Evolutionary conservation across 2,329 filamentous ascomycete genomes (phyloP).

Genomic region (Neofusicoccum sp.): DNA sequence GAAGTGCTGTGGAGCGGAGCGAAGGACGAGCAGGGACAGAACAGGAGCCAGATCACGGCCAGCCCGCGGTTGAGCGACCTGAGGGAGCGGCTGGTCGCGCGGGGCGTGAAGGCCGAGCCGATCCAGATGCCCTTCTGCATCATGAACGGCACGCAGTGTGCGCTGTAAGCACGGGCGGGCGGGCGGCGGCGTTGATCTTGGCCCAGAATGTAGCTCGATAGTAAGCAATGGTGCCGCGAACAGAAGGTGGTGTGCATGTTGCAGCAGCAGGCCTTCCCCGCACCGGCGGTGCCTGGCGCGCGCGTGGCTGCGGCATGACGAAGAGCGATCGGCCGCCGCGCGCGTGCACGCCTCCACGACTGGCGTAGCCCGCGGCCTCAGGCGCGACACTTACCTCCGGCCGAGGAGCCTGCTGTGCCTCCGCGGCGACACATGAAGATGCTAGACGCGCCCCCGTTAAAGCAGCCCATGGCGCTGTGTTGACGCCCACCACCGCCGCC

Average conservation of each 20-base stretch:
- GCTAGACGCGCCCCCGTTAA: neutral
- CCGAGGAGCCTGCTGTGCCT: neutral
- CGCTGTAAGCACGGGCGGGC: conserved; percentile 27
- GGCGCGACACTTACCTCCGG: conserved; percentile 4
- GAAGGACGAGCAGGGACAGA: conserved; percentile 65
- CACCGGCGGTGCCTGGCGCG: neutral
- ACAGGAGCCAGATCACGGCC: conserved; percentile 67
- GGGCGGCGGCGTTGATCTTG: neutral
- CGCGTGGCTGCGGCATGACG: neutral
- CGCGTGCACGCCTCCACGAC: neutral
- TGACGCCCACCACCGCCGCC: neutral
- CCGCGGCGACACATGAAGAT: neutral
- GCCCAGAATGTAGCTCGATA: no score
- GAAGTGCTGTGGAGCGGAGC: conserved; percentile 81
- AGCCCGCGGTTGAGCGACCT: conserved; percentile 72
- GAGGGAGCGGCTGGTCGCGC: conserved; percentile 72
- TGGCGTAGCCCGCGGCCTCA: neutral
- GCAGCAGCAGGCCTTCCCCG: neutral
- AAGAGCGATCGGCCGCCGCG: neutral
- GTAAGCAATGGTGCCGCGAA: no score
- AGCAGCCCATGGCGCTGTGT: neutral
- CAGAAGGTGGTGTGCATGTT: no score
- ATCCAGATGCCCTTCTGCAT: conserved; percentile 76
- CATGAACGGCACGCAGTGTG: conserved; percentile 59
- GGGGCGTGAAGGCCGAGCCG: conserved; percentile 65